phyloP scores from a whole-genome alignment of 176 grass and related monocot species.

The Aechmea fasciata region DNA sequence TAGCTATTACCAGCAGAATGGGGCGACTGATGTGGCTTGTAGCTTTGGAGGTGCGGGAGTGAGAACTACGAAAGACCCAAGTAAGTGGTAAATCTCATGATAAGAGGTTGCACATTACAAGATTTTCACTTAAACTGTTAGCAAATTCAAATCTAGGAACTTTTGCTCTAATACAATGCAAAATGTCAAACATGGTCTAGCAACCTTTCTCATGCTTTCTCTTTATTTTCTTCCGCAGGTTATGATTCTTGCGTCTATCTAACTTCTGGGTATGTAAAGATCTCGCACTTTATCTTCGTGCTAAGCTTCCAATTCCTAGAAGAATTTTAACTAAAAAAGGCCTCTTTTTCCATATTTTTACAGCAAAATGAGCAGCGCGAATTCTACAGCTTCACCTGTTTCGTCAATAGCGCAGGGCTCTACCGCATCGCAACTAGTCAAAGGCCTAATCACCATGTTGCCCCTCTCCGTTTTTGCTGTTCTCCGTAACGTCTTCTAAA shows the following conservation, averaged over 20 bases:
- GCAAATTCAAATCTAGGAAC: background rate
- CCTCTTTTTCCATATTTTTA: conserved; percentile 15
- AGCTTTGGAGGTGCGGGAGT: conserved; percentile 67
- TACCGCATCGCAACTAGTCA: background rate
- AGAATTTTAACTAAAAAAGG: conserved; percentile 11
- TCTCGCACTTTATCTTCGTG: background rate
- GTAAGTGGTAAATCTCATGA: conserved; percentile 31
- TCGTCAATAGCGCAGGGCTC: conserved; percentile 14
- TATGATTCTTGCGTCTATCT: conserved; percentile 74
- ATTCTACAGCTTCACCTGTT: conserved; percentile 42
- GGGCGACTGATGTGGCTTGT: conserved; percentile 76
- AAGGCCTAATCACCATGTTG: conserved; percentile 9
- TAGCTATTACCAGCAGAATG: conserved; percentile 85
- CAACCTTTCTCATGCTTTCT: conserved; percentile 9
- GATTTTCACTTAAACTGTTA: too few species aligned
- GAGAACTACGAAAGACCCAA: conserved; percentile 73
- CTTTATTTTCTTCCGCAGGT: conserved; percentile 38
- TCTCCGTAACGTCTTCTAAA: conserved; percentile 30
- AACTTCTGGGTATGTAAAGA: conserved; percentile 44
- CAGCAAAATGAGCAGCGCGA: conserved; percentile 54
- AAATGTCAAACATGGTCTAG: background rate
- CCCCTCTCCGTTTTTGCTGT: conserved; percentile 17
- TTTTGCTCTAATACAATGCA: background rate
- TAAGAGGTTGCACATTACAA: too few species aligned
- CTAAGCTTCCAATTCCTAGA: background rate